Evolutionary conservation across 208 protist genomes (phyloP).

Genomic region (Trypanosoma avium): DNA sequence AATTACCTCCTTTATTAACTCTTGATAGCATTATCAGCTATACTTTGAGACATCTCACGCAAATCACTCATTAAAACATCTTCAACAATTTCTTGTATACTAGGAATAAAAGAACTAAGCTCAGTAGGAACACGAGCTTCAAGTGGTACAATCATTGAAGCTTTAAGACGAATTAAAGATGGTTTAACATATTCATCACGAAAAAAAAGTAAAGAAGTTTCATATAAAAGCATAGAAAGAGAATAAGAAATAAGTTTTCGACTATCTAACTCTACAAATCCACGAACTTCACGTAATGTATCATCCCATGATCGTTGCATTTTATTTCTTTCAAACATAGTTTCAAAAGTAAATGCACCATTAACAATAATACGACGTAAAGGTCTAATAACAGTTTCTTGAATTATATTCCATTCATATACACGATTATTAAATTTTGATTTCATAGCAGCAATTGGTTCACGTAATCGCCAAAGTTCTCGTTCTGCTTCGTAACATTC

Average conservation of each 20-base stretch:
- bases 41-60: background rate
- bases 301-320: slow-evolving; percentile 23
- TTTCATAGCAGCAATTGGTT: slow-evolving; percentile 8
- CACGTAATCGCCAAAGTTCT: slow-evolving; percentile 7
- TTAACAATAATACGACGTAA: slow-evolving; percentile 13
- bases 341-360: slow-evolving; percentile 25
- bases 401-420: slow-evolving; percentile 10
- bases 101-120: slow-evolving; percentile 7
- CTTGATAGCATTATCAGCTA: slow-evolving; percentile 4
- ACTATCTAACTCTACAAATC: slow-evolving; percentile 10
- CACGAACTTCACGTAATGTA: slow-evolving; percentile 11
- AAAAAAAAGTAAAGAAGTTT: slow-evolving; percentile 14
- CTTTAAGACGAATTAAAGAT: background rate
- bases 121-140: slow-evolving; percentile 9
- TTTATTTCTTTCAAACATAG: slow-evolving; percentile 22
- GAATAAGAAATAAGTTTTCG: background rate
- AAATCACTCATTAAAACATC: slow-evolving; percentile 9
- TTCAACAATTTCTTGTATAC: slow-evolving; percentile 14
- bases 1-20: too few relatives aligned
- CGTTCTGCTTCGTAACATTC: slow-evolving; percentile 19
- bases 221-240: slow-evolving; percentile 2
- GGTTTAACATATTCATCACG: slow-evolving; percentile 13
- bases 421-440: slow-evolving; percentile 12
- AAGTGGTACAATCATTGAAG: slow-evolving; percentile 15
- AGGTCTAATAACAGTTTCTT: slow-evolving; percentile 1